phyloP scores from a whole-genome alignment of 176 grass and related monocot species.

The Bonia amplexicaulis region DNA sequence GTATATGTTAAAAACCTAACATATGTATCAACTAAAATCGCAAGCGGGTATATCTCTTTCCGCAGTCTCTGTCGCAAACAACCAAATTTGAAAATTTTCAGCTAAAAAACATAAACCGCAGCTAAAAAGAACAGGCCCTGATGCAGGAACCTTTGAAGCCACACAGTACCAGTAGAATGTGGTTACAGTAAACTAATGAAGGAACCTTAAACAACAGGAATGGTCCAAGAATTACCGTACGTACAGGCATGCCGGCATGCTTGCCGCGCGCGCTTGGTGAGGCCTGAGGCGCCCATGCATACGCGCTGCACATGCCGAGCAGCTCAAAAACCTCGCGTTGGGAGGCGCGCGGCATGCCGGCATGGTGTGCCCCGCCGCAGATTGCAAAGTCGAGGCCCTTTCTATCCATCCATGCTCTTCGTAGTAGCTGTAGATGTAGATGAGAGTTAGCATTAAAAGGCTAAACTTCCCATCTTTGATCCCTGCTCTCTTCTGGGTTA shows the following conservation, averaged over 20 bases:
- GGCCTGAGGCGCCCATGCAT: background rate
- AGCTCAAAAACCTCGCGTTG: background rate
- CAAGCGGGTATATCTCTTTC: no score
- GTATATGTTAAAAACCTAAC: no score
- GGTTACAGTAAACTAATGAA: background rate
- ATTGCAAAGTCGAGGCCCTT: slow-evolving; percentile 5
- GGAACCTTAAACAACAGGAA: slow-evolving; percentile 17
- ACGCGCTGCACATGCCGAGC: background rate
- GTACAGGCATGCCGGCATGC: slow-evolving; percentile 14
- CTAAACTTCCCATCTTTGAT: background rate
- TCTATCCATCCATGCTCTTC: background rate
- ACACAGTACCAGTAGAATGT: background rate
- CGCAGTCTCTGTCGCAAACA: no score
- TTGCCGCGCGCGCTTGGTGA: background rate
- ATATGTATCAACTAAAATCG: no score
- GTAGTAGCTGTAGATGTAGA: background rate
- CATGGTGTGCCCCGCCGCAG: background rate
- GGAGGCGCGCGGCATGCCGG: slow-evolving; percentile 6
- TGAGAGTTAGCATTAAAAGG: slow-evolving; percentile 3
- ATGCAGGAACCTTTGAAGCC: background rate
- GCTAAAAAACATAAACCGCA: no score
- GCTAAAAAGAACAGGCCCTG: no score
- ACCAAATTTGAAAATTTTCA: no score
- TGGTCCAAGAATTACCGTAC: slow-evolving; percentile 14
- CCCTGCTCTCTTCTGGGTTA: slow-evolving; percentile 25